Conservation (phyloP, 2,329 filamentous ascomycete species). For the Aureobasidium sp. region DNA sequence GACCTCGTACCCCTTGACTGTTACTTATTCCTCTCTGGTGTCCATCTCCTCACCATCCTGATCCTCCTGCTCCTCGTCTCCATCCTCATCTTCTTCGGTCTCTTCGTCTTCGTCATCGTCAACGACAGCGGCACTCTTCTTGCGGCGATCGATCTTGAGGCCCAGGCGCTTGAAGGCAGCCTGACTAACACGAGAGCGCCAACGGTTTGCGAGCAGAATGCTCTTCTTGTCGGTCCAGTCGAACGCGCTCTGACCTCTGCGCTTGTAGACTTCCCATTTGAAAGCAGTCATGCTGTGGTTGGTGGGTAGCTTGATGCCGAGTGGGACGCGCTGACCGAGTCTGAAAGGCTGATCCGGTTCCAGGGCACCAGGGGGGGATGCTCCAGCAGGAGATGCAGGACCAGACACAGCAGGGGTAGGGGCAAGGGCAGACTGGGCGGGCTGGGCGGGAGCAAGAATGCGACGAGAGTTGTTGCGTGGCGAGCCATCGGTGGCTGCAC, state of each 20-base stretch:
- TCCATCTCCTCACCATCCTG: too few relatives aligned
- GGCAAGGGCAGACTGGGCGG: background rate
- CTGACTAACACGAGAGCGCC: background rate
- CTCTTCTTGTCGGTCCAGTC: background rate
- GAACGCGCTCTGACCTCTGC: background rate
- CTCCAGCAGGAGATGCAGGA: background rate
- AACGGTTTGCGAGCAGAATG: background rate
- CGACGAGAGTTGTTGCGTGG: too few relatives aligned
- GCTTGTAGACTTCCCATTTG: background rate
- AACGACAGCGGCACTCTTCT: background rate
- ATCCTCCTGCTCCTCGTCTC: too few relatives aligned
- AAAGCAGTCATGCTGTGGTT: background rate
- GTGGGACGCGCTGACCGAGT: background rate
- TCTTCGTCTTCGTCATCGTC: background rate
- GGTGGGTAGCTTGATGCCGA: background rate
- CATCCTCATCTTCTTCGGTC: background rate
- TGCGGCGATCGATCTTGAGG: background rate
- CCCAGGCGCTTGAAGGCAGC: background rate
- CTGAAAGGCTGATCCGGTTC: background rate
- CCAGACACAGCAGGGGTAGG: background rate
- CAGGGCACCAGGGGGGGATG: background rate
- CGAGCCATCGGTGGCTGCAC: too few relatives aligned
- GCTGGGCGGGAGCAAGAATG: too few relatives aligned
- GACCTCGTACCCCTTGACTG: too few relatives aligned
- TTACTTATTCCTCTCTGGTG: too few relatives aligned